A percentile compares a stretch with the other conserved stretches of the same genome.
Evolutionary conservation across 345 rosid genomes (phyloP).

Genomic region (rapeseed (Brassica napus)): DNA sequence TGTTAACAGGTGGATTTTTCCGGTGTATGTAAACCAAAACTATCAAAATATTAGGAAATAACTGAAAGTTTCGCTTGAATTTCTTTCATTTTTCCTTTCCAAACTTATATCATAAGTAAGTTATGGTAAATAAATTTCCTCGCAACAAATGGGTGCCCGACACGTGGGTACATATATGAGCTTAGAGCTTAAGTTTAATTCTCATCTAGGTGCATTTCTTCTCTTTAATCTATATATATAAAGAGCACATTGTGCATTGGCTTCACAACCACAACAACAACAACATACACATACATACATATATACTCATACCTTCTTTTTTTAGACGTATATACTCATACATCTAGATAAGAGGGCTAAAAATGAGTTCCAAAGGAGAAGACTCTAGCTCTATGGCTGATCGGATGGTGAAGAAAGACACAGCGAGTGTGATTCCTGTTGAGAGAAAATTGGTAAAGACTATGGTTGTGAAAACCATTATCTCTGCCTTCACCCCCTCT

Average conservation of each 20-base stretch:
- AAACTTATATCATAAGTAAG: not conserved
- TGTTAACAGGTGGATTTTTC: not conserved
- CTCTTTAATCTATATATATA: not conserved
- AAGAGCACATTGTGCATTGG: not conserved
- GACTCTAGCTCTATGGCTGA: not conserved
- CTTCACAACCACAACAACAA: not conserved
- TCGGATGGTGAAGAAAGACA: constrained; percentile 21
- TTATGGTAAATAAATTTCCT: not conserved
- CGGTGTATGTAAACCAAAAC: not conserved
- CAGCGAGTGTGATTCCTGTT: constrained; percentile 35
- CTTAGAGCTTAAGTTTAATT: not conserved
- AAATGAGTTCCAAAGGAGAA: constrained; percentile 28
- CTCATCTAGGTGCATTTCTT: not conserved
- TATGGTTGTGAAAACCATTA: constrained; percentile 20
- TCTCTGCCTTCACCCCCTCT: constrained; percentile 18
- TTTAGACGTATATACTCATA: too few species aligned
- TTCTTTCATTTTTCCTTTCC: not conserved
- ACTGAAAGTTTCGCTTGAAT: not conserved
- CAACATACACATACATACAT: not conserved
- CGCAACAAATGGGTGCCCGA: not conserved
- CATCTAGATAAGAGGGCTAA: not conserved
- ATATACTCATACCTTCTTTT: too few species aligned
- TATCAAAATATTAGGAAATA: not conserved
- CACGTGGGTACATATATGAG: not conserved
- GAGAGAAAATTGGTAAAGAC: constrained; percentile 29